Conservation (phyloP, 805 yeast genomes). For the Ogataea wickerhamii region DNA sequence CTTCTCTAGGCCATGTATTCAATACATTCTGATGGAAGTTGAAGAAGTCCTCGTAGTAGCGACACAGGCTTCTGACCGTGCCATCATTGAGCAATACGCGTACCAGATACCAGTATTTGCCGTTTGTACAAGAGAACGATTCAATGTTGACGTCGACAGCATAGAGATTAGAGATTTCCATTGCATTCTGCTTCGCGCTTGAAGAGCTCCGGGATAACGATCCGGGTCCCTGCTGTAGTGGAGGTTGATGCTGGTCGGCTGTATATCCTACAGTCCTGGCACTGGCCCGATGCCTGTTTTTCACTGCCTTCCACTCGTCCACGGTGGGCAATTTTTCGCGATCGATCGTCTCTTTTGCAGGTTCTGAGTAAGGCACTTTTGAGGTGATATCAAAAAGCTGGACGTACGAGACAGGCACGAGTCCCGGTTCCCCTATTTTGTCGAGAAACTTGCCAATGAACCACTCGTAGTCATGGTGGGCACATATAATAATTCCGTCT, state of each 20-base stretch:
- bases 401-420: constrained; percentile 88
- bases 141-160: constrained; percentile 72
- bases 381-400: constrained; percentile 76
- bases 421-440: constrained; percentile 93
- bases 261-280: constrained; percentile 43
- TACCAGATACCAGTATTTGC: constrained; percentile 84
- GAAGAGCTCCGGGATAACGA: constrained; percentile 15
- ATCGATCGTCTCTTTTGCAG: constrained; percentile 46
- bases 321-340: constrained; percentile 81
- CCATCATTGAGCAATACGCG: constrained; percentile 66
- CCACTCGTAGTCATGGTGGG: constrained; percentile 97
- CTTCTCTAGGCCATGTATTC: constrained; percentile 85
- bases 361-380: constrained; percentile 54
- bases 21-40: constrained; percentile 83
- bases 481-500: constrained; percentile 88
- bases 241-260: constrained; percentile 9
- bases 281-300: constrained; percentile 89
- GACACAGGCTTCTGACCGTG: constrained; percentile 64
- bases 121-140: constrained; percentile 73
- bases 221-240: constrained; percentile 9
- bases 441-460: constrained; percentile 96
- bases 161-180: constrained; percentile 20
- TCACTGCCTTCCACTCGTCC: constrained; percentile 90
- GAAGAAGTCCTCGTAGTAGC: constrained; percentile 94
- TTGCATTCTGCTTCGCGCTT: constrained; percentile 4